Conservation (phyloP, 1,284 basidiomycete species). For the Boletus semigastroideus region DNA sequence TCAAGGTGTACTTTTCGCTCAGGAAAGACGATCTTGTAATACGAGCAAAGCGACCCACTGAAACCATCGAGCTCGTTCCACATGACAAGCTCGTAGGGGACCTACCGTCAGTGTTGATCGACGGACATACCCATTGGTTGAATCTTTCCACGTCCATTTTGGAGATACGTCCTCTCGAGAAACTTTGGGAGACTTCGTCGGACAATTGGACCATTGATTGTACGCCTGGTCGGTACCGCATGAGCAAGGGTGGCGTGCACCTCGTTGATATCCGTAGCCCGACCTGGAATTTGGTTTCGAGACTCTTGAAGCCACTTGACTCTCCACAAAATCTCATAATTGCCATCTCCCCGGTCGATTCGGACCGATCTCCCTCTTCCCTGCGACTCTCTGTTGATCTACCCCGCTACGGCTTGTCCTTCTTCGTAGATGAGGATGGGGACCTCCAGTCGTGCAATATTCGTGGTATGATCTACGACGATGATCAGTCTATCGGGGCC, state of each 20-base stretch:
- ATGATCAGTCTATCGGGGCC: neutral
- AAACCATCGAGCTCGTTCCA: neutral
- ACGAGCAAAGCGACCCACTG: slow-evolving; percentile 18
- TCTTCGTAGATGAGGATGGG: neutral
- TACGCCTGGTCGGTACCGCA: neutral
- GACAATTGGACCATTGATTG: neutral
- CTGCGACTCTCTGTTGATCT: neutral
- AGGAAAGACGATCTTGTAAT: slow-evolving; percentile 17
- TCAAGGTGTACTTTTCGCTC: slow-evolving; percentile 31
- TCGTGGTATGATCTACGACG: neutral
- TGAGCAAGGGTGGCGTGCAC: neutral
- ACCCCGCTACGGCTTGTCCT: neutral
- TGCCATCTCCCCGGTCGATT: neutral
- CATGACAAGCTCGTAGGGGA: neutral
- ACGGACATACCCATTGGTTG: neutral
- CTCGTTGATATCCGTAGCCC: neutral
- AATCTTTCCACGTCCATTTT: neutral
- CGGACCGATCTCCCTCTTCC: neutral
- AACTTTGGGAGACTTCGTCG: neutral
- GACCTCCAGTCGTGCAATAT: neutral
- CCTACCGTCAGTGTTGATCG: neutral
- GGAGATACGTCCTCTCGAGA: neutral
- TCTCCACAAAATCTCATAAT: neutral
- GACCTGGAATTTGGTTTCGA: neutral
- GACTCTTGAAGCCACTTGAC: neutral